These are phyloP conservation scores for Ustulina deusta DNA, from an alignment of 2,329 filamentous ascomycete genomes.

Conservation along the genomic window DNA sequence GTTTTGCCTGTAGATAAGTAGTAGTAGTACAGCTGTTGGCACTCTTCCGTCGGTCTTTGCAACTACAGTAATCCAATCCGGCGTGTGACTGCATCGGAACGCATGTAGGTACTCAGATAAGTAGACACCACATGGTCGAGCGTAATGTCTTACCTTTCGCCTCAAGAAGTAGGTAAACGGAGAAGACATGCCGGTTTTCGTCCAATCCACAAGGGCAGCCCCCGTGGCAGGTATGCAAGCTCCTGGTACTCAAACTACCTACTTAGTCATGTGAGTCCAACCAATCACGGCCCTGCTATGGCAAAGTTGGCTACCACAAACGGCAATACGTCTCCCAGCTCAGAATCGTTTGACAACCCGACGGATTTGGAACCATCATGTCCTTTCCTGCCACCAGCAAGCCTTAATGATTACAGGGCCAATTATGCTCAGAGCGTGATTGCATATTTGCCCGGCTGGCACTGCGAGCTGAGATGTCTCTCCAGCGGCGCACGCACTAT, in stretches of 20 bases:
- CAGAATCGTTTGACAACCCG: background rate
- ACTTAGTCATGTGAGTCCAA: background rate
- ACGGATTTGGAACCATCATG: background rate
- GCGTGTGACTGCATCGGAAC: background rate
- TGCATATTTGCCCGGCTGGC: background rate
- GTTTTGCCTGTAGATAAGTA: background rate
- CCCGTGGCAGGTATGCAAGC: background rate
- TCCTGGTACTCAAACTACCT: background rate
- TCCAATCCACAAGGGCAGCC: no score
- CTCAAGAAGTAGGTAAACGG: background rate
- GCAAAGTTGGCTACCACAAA: slow-evolving; percentile 26
- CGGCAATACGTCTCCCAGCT: slow-evolving; percentile 24
- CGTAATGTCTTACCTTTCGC: background rate
- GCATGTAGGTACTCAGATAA: background rate
- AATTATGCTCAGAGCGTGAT: background rate
- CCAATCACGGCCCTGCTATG: slow-evolving; percentile 25
- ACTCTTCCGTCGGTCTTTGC: background rate
- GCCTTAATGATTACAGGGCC: background rate
- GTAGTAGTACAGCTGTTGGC: background rate
- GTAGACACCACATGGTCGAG: background rate
- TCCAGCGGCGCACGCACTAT: background rate
- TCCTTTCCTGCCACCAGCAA: background rate
- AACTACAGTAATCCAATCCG: background rate
- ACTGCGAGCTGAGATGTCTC: background rate
- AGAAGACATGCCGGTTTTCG: background rate